These are phyloP conservation scores for Puccinia novopanici DNA, from an alignment of 1,284 basidiomycete genomes.

Conservation along the genomic window DNA sequence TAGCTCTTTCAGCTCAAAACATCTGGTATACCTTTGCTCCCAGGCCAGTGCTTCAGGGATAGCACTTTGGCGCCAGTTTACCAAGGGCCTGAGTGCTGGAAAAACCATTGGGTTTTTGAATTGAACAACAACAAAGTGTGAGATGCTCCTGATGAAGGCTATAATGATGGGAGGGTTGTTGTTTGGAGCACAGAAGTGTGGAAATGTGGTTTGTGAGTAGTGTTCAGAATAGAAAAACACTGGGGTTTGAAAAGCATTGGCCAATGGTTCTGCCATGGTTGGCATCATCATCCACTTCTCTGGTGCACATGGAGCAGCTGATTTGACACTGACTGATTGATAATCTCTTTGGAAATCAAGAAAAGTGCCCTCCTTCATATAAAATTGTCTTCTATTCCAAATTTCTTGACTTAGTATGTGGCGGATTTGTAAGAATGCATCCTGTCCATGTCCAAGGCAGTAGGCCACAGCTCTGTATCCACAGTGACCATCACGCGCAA, in stretches of 20 bases:
- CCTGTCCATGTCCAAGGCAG: neutral
- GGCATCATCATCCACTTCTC: constrained; percentile 15
- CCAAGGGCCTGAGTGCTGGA: no score
- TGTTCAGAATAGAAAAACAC: neutral
- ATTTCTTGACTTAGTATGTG: neutral
- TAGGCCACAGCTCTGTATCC: neutral
- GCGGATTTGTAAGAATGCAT: neutral
- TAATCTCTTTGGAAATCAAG: neutral
- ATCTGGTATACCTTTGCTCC: neutral
- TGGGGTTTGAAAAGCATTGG: constrained; percentile 8
- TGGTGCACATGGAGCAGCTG: neutral
- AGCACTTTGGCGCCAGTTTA: neutral
- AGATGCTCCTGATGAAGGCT: no score
- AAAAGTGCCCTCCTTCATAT: neutral
- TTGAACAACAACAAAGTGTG: no score
- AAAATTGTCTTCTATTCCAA: neutral
- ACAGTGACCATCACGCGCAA: neutral
- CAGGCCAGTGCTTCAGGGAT: no score
- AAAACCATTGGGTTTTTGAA: no score
- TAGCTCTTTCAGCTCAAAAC: neutral
- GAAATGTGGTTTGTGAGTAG: constrained; percentile 6
- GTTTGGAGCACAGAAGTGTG: constrained; percentile 15
- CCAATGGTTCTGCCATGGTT: neutral
- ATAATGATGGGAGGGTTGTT: neutral
- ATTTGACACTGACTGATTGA: neutral